Evolutionary conservation across 2,329 filamentous ascomycete species (phyloP).

Genomic region (Aspergillus texensis): DNA sequence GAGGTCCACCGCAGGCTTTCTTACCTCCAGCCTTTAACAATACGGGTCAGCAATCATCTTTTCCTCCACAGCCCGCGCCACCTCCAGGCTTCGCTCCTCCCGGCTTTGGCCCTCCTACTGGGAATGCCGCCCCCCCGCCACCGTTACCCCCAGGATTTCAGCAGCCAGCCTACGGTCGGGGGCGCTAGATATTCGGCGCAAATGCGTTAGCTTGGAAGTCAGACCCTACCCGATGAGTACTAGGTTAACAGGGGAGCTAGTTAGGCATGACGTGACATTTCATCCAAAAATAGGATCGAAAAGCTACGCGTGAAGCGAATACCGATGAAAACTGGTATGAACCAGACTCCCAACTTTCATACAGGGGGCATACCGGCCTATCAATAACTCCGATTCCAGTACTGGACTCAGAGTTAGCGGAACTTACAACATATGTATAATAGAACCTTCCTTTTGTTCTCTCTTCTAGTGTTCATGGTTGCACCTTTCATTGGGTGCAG

Average conservation of each 20-base stretch:
- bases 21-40: slow-evolving; percentile 42
- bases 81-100: slow-evolving; percentile 56
- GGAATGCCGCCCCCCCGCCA: slow-evolving; percentile 32
- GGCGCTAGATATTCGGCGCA: slow-evolving; percentile 31
- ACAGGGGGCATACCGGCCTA: slow-evolving; percentile 1
- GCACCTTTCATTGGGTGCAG: not conserved
- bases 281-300: not conserved
- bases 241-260: not conserved
- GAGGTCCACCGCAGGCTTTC: slow-evolving; percentile 55
- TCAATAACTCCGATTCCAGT: not conserved
- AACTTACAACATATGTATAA: not conserved
- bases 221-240: not conserved
- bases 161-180: slow-evolving; percentile 41
- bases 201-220: not conserved
- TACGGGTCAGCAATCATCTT: slow-evolving; percentile 31
- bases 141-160: slow-evolving; percentile 48
- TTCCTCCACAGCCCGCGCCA: slow-evolving; percentile 44
- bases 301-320: not conserved
- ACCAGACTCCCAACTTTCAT: not conserved
- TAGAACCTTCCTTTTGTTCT: not conserved
- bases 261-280: slow-evolving; percentile 17
- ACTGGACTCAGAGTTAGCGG: not conserved
- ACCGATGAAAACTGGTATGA: not conserved
- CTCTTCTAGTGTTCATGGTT: not conserved
- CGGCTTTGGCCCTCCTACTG: slow-evolving; percentile 47